Percentiles rank a stretch among this genome's conserved stretches.
Conservation (phyloP, 805 yeast species). For the Sugiyamaella valdiviana region DNA sequence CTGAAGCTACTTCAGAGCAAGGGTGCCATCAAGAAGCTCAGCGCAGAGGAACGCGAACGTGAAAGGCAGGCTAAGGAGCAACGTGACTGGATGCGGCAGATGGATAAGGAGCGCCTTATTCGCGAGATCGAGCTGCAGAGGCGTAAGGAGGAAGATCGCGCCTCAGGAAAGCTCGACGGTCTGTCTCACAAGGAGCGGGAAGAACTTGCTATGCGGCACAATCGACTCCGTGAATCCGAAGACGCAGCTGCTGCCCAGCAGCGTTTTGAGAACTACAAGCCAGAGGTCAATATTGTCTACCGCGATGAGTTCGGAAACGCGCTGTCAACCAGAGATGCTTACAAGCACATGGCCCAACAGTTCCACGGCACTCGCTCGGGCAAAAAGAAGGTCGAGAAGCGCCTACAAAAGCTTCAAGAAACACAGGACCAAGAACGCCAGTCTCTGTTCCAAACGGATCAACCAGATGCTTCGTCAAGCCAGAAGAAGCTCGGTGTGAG, state of each 20-base stretch:
- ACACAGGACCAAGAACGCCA: constrained; percentile 21
- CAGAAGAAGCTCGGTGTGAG: background rate
- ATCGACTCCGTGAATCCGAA: constrained; percentile 26
- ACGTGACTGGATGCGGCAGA: constrained; percentile 20
- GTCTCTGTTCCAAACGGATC: constrained; percentile 12
- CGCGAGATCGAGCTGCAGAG: constrained; percentile 22
- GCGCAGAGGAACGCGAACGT: constrained; percentile 20
- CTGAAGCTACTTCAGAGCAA: constrained; percentile 30
- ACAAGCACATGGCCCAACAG: constrained; percentile 65
- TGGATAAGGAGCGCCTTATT: constrained; percentile 15
- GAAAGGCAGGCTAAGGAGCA: constrained; percentile 17
- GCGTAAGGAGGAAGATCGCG: constrained; percentile 21
- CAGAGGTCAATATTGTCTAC: constrained; percentile 46
- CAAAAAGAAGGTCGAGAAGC: constrained; percentile 32
- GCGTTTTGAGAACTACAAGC: constrained; percentile 37
- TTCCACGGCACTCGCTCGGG: constrained; percentile 58
- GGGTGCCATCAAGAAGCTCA: constrained; percentile 25
- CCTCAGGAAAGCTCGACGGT: constrained; percentile 21
- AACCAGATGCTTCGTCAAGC: background rate
- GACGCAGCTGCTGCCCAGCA: constrained; percentile 28
- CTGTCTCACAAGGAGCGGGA: constrained; percentile 31
- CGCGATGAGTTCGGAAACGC: constrained; percentile 58
- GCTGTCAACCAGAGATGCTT: constrained; percentile 63
- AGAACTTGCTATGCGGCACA: constrained; percentile 28
- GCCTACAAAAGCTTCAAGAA: constrained; percentile 27